A percentile compares a stretch with the other conserved stretches of the same genome.
Evolutionary conservation across 2,329 filamentous ascomycete species (phyloP).

Genomic region (Aspergillus carbonarius): DNA sequence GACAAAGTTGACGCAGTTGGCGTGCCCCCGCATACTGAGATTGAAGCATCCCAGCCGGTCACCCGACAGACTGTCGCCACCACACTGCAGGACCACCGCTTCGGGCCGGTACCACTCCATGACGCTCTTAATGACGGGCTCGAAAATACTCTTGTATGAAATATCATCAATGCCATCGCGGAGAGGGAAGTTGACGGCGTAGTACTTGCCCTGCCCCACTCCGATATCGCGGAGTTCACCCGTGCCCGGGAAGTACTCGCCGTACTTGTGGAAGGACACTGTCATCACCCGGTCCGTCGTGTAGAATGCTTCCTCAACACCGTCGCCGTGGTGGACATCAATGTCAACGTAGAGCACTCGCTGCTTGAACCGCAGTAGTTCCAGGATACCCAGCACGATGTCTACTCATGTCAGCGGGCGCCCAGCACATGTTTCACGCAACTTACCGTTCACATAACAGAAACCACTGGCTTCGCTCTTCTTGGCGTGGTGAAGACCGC

Average conservation of each 20-base stretch:
- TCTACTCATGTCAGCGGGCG: constrained; percentile 43
- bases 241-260: constrained; percentile 70
- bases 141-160: constrained; percentile 67
- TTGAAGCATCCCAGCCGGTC: constrained; percentile 70
- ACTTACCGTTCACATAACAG: constrained; percentile 85
- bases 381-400: constrained; percentile 65
- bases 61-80: constrained; percentile 66
- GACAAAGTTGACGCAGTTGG: constrained; percentile 68
- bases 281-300: constrained; percentile 72
- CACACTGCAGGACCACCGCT: constrained; percentile 68
- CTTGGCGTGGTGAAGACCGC: constrained; percentile 94
- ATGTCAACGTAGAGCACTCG: constrained; percentile 67
- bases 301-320: constrained; percentile 71
- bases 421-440: background rate
- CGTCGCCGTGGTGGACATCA: constrained; percentile 67
- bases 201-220: constrained; percentile 66
- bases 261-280: constrained; percentile 70
- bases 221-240: constrained; percentile 68
- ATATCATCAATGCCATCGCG: constrained; percentile 68
- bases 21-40: constrained; percentile 67
- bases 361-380: constrained; percentile 63
- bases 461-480: constrained; percentile 93
- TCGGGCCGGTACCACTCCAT: constrained; percentile 69
- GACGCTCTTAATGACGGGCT: constrained; percentile 65
- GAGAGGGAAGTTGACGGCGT: constrained; percentile 68